Evolutionary conservation across 139 green algal species (phyloP).

Genomic region (Dunaliella sp.): DNA sequence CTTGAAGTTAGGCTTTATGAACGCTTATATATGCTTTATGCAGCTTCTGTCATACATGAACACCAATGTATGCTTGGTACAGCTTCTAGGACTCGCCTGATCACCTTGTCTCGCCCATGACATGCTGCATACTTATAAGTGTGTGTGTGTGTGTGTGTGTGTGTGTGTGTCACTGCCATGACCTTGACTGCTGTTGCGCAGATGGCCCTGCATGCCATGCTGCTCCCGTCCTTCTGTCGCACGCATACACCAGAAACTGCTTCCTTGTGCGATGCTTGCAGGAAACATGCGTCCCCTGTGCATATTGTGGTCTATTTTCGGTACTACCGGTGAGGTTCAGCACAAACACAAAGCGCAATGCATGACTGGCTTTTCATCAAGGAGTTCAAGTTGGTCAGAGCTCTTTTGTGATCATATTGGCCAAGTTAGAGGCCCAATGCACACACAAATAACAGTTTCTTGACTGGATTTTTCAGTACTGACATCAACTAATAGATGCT

Average conservation of each 20-base stretch:
- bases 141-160: neutral
- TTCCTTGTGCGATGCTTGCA: neutral
- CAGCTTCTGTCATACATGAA: too few species aligned
- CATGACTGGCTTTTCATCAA: too few species aligned
- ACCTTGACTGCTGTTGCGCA: too few species aligned
- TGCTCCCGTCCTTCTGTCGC: too few species aligned
- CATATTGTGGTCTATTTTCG: slow-evolving; percentile 44
- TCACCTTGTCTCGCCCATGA: neutral
- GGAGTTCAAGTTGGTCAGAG: neutral
- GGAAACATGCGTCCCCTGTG: neutral
- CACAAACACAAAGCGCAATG: too few species aligned
- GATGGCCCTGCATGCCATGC: too few species aligned
- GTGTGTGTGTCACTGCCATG: neutral
- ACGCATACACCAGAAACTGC: neutral
- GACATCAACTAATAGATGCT: neutral
- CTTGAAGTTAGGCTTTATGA: too few species aligned
- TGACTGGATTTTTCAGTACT: neutral
- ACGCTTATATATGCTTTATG: too few species aligned
- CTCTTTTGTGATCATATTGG: neutral
- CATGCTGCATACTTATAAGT: neutral
- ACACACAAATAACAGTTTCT: neutral
- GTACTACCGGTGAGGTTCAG: slow-evolving; percentile 52
- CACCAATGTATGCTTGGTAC: too few species aligned
- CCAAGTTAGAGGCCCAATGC: neutral
- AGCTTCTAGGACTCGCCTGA: too few species aligned